Evolutionary conservation across 768 basidiomycete genomes (phyloP), one percentile per base, ranked within the genome.

Genomic region (Hericium erinaceus): DNA sequence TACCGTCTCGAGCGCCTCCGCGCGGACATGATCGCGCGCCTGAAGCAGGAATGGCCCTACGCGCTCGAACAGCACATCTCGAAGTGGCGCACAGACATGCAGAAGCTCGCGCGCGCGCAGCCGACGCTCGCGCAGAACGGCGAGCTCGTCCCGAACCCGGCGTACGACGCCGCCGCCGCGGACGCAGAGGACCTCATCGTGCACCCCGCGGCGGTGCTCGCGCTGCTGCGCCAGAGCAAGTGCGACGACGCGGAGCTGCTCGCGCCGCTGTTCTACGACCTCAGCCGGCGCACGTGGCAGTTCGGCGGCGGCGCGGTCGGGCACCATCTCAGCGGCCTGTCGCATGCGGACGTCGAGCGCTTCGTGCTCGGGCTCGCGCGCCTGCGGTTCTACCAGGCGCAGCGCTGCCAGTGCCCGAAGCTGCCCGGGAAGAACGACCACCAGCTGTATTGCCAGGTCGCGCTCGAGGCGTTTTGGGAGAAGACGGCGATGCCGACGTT

Each of bases 221-320:
- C 57, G 6, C 64, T 68, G 24, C 66, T 68, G 8, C 64, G 67
- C 55, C 57, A 64, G 18, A 60, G 62, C 52, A 58, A 58, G n/a
- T 62, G 60, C 57, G 44, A 41, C 57, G 53, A 58, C 39, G 40
- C 57, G 20, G 52, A 51, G 15, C 54, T 66, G 6, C 61, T 67
- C 52, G 61, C 61, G 38, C 60, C 67, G 37, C 62, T 68, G 44
- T 68, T 68, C 63, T 67, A 68, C 58, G 65, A 64, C 22, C 64
- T 67, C 53, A 65, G 63, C 55, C 56, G 64, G 24, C 60, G 60
- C 40, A 63, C 58, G 13, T 63, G 60, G 64, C 62, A 65, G 57
- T 60, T 63, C 55, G 62, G 60, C 9, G 56, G 56, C 16, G 48
- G 50, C n/a, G 52, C 55, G 38, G 49, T 57, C 46, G 65, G 67